These are phyloP conservation scores for Selenicereus undatus DNA, from an alignment of 148 eudicot species.

Conservation along the genomic window DNA sequence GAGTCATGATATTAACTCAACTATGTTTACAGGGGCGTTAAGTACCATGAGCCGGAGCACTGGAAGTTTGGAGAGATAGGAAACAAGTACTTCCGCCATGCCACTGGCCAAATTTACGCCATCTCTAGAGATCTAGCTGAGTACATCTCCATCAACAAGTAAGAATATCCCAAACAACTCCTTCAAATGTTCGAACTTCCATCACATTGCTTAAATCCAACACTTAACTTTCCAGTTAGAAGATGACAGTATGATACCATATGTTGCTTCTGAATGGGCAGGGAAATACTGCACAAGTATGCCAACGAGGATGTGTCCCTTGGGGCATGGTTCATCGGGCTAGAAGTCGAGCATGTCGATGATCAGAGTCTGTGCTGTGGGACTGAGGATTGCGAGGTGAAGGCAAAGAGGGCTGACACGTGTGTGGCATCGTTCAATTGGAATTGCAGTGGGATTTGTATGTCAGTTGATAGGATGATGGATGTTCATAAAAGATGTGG, in stretches of 20 bases:
- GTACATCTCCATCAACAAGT: conserved; percentile 49
- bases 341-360: conserved; percentile 50
- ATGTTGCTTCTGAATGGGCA: conserved; percentile 5
- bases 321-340: conserved; percentile 60
- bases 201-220: background rate
- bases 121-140: conserved; percentile 54
- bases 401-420: conserved; percentile 31
- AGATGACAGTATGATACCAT: background rate
- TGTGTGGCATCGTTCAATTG: conserved; percentile 46
- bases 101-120: conserved; percentile 61
- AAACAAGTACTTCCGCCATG: conserved; percentile 57
- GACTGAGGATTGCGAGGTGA: conserved; percentile 41
- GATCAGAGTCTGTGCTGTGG: conserved; percentile 51
- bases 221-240: too few species aligned
- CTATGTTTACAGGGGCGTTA: conserved; percentile 42
- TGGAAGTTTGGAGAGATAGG: conserved; percentile 66
- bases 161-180: conserved; percentile 16
- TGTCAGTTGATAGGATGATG: conserved; percentile 38
- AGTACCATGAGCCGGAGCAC: conserved; percentile 57
- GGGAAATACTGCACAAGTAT: conserved; percentile 46
- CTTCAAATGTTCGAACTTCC: background rate
- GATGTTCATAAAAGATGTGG: conserved; percentile 41
- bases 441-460: conserved; percentile 45
- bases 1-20: background rate
- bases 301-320: conserved; percentile 54